phyloP scores from a whole-genome alignment of 495 filamentous ascomycete species.

The Corynascus novoguineensis region DNA sequence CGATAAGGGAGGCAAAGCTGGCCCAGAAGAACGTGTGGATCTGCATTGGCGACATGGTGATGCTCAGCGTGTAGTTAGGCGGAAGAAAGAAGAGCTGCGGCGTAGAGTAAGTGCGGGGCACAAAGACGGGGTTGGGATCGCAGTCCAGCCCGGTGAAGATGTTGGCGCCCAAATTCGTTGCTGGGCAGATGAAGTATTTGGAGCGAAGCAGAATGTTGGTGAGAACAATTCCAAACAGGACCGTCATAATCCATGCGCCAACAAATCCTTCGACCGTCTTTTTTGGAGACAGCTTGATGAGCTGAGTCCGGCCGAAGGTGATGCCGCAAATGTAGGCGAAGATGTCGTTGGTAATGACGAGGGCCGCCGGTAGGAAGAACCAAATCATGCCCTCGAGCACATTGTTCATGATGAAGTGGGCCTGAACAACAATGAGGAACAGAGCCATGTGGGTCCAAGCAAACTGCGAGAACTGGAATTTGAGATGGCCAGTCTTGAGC shows the following conservation, averaged over 20 bases:
- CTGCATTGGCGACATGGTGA: constrained; percentile 82
- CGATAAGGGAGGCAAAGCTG: constrained; percentile 93
- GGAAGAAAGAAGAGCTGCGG: constrained; percentile 61
- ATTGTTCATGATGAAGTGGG: constrained; percentile 99
- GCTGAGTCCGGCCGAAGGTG: constrained; percentile 89
- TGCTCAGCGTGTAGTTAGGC: constrained; percentile 43
- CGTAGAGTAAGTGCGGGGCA: constrained; percentile 71
- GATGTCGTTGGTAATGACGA: constrained; percentile 98
- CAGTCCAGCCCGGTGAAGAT: constrained; percentile 87
- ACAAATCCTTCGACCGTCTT: constrained; percentile 99
- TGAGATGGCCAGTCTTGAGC: constrained; percentile 92
- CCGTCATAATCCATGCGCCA: constrained; percentile 93
- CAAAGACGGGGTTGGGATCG: constrained; percentile 87
- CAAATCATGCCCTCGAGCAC: constrained; percentile 99
- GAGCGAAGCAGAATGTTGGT: constrained; percentile 85
- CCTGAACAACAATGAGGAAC: constrained; percentile 94
- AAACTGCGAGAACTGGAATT: constrained; percentile 98
- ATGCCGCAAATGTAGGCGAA: constrained; percentile 98
- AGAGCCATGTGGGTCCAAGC: constrained; percentile 99
- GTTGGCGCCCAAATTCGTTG: constrained; percentile 92
- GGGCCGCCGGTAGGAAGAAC: constrained; percentile 94
- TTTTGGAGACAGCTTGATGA: constrained; percentile 98
- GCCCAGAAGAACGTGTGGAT: constrained; percentile 89
- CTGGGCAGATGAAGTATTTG: constrained; percentile 98
- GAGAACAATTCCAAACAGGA: constrained; percentile 75